Conservation (phyloP, 176 grass and related monocot species). For the Dactylis glomerata region DNA sequence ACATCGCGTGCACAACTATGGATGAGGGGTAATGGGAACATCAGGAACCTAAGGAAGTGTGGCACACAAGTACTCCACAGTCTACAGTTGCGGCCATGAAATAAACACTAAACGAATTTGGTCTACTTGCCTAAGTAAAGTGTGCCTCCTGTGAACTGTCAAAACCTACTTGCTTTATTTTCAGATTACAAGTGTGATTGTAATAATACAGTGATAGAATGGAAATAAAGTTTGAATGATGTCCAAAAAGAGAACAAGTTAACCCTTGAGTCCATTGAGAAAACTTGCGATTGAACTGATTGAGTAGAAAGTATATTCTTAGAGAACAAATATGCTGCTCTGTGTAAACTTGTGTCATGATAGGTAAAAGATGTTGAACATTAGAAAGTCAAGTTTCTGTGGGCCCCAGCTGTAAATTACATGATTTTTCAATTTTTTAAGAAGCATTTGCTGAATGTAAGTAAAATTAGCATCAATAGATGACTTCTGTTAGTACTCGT, state of each 20-base stretch:
- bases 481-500: background rate
- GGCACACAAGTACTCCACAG: background rate
- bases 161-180: background rate
- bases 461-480: background rate
- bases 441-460: background rate
- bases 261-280: background rate
- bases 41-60: background rate
- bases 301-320: background rate
- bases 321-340: background rate
- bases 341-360: background rate
- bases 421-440: conserved; percentile 13
- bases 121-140: background rate
- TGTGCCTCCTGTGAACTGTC: background rate
- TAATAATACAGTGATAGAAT: no score
- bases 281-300: background rate
- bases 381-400: background rate
- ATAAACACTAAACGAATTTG: background rate
- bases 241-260: no score
- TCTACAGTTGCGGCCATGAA: background rate
- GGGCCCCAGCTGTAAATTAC: background rate
- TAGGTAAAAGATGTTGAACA: background rate
- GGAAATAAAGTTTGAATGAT: no score
- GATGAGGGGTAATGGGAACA: background rate
- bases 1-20: background rate
- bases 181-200: background rate